Percentiles rank a stretch among this genome's conserved stretches.
These are phyloP conservation scores for Tillandsia leiboldiana DNA, from an alignment of 176 grass and related monocot species.

Conservation along the genomic window DNA sequence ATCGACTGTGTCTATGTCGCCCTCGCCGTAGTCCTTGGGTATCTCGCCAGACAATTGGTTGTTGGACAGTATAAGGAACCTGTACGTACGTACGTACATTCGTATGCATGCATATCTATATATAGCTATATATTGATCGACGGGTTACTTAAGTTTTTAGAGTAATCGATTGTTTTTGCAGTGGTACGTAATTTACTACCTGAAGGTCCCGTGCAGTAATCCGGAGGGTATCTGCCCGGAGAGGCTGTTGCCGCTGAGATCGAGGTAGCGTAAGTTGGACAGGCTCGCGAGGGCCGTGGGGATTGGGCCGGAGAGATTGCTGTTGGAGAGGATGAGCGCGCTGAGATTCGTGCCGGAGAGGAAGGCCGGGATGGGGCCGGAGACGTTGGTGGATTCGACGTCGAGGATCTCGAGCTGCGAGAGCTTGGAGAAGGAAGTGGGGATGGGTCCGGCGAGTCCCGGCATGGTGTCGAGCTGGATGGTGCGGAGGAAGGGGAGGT, in stretches of 20 bases:
- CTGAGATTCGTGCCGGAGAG: constrained; percentile 21
- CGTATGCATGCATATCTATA: too few species aligned
- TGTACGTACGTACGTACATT: too few species aligned
- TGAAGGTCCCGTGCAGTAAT: constrained; percentile 36
- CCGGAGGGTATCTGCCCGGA: constrained; percentile 50
- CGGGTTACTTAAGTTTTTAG: too few species aligned
- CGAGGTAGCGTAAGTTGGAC: constrained; percentile 38
- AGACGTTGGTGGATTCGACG: constrained; percentile 59
- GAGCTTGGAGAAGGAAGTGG: constrained; percentile 45
- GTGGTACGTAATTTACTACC: neutral
- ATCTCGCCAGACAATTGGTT: constrained; percentile 57
- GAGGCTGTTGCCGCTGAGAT: constrained; percentile 69
- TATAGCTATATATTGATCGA: too few species aligned
- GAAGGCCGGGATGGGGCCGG: constrained; percentile 37
- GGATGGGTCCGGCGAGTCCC: constrained; percentile 48
- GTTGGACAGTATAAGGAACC: constrained; percentile 47
- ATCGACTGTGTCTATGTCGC: constrained; percentile 31
- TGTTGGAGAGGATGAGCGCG: constrained; percentile 45
- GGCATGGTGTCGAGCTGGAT: constrained; percentile 35
- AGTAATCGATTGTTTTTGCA: too few species aligned
- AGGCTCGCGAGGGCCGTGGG: constrained; percentile 22
- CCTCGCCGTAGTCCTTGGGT: constrained; percentile 26
- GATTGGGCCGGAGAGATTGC: constrained; percentile 60
- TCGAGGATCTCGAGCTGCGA: constrained; percentile 35
- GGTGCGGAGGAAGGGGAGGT: constrained; percentile 42